These are phyloP conservation scores for Termitomyces sp. DNA, from an alignment of 768 basidiomycete species.

Conservation along the genomic window DNA sequence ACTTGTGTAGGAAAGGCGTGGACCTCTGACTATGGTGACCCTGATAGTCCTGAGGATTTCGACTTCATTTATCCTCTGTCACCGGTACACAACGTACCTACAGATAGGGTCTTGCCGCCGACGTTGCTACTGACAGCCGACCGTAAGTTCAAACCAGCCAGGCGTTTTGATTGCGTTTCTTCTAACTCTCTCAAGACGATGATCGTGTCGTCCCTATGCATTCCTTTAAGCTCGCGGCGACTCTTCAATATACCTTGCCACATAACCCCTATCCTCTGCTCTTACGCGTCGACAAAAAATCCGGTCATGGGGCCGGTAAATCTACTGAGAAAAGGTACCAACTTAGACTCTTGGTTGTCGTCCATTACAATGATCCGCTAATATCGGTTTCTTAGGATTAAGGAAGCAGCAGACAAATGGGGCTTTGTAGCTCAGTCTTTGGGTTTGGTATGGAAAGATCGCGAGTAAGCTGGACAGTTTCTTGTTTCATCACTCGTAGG, in stretches of 20 bases:
- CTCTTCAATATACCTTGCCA: conserved; percentile 61
- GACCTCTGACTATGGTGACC: conserved; percentile 76
- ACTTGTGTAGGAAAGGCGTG: conserved; percentile 54
- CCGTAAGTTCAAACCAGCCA: conserved; percentile 41
- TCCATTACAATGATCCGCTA: not conserved
- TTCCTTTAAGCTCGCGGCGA: conserved; percentile 78
- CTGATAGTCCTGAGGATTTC: conserved; percentile 70
- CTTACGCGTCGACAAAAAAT: conserved; percentile 72
- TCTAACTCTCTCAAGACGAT: conserved; percentile 44
- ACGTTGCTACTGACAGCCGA: conserved; percentile 78
- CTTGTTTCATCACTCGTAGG: conserved; percentile 5
- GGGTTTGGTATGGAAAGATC: conserved; percentile 38
- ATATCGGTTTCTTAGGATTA: conserved; percentile 43
- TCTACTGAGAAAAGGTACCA: conserved; percentile 60
- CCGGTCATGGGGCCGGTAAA: conserved; percentile 79
- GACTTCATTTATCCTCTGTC: conserved; percentile 81
- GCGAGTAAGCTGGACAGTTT: conserved; percentile 12
- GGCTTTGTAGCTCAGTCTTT: conserved; percentile 68
- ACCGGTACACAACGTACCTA: conserved; percentile 74
- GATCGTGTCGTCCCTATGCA: conserved; percentile 86
- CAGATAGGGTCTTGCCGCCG: conserved; percentile 56
- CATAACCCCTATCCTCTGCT: conserved; percentile 70
- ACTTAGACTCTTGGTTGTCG: not conserved
- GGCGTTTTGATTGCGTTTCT: not conserved
- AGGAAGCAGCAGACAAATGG: conserved; percentile 68